phyloP scores from a whole-genome alignment of 129 eudicot species.

The Ambrosia trifida region DNA sequence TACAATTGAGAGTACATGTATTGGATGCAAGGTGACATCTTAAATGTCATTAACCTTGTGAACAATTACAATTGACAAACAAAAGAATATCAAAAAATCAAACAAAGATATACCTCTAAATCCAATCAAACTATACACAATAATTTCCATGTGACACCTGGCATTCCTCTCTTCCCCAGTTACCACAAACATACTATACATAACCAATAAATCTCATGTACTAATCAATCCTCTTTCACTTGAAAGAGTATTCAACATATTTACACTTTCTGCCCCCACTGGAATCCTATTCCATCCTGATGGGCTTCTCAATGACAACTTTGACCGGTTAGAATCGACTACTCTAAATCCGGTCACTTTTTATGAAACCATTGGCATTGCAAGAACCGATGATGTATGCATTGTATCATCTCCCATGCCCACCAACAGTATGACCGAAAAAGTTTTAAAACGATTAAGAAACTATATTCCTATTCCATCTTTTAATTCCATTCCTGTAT shows the following conservation, averaged over 20 bases:
- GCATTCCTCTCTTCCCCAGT: constrained; percentile 16
- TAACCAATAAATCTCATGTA: background rate
- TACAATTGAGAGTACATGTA: no score
- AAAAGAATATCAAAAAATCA: constrained; percentile 30
- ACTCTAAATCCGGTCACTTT: constrained; percentile 89
- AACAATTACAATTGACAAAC: constrained; percentile 17
- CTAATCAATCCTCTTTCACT: constrained; percentile 39
- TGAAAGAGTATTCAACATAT: constrained; percentile 53
- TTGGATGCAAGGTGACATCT: no score
- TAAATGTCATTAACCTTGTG: background rate
- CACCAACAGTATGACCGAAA: constrained; percentile 48
- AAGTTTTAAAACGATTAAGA: background rate
- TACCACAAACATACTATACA: constrained; percentile 10
- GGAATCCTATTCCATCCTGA: constrained; percentile 65
- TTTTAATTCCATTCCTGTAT: constrained; percentile 23
- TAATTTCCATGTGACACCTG: background rate
- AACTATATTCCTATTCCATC: constrained; percentile 19
- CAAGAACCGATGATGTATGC: constrained; percentile 80
- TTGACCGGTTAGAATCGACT: constrained; percentile 46
- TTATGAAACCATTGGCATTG: constrained; percentile 90
- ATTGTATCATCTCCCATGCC: constrained; percentile 86
- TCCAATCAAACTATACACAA: constrained; percentile 37
- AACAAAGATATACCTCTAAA: constrained; percentile 25
- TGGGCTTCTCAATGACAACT: constrained; percentile 55
- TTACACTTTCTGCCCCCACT: constrained; percentile 47